Evolutionary conservation across 2,329 filamentous ascomycete genomes (phyloP), one percentile per base, ranked within the genome.

Genomic region (Curvularia lunata): DNA sequence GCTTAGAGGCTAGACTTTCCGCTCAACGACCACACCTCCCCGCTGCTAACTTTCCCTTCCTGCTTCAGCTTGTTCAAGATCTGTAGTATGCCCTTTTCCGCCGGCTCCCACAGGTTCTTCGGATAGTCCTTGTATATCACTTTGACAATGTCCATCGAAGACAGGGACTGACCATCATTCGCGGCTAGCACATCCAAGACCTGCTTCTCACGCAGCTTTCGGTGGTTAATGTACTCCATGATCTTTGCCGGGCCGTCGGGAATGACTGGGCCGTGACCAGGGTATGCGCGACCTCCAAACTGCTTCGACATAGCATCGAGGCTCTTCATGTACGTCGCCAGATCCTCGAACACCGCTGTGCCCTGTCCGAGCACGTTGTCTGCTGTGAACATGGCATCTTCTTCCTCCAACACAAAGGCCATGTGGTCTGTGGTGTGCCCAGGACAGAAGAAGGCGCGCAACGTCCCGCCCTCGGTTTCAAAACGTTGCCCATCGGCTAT

Each of bases 281-380:
- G 94, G 74, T 97, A 98, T 1, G 88, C 92, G 47, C 86, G 82
- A 1, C 90, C 89, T 0, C 76, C 77, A 66, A 91, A 91, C 6
- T 87, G 79, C 21, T 77, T 75, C 45, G 82, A 80, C 91, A 96
- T 95, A 62, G 82, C 82, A 38, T 86, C 81, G 12, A 97, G 80
- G 58, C 87, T 91, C 19, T 75, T 71, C 61, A 96, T 80, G 72
- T 96, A 97, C 0, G 80, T 78, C 1, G 79, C 75, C 8, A 96
- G 81, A 62, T 95, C 86, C 74, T 96, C 91, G 65, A 96, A 96
- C 0, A 95, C 91, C 3, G 90, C 88, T 2, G 91, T 96, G 12
- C 92, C 92, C 59, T 96, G 91, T 1, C 92, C 92, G 1, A 97
- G 83, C 1, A 97, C 89, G 72, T 94, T 96, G 76, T 97, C 92